These are phyloP conservation scores for Phytophthora rubi DNA, from an alignment of 352 stramenopile genomes.

Conservation along the genomic window DNA sequence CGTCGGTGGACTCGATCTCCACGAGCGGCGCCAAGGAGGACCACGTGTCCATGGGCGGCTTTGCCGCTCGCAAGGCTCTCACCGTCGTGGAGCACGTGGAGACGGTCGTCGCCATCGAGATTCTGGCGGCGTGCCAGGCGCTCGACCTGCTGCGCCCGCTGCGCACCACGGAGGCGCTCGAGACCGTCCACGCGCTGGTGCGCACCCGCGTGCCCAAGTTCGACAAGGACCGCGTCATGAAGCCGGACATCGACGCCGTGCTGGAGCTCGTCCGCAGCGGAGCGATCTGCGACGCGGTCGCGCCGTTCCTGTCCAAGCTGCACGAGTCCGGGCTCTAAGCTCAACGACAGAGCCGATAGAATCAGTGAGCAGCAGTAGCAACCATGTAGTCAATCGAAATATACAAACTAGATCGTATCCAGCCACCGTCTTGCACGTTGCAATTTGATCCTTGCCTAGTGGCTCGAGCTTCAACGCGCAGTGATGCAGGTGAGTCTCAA, in stretches of 20 bases:
- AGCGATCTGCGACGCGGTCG: constrained; percentile 62
- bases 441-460: too few species aligned
- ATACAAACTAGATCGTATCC: background rate
- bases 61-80: constrained; percentile 80
- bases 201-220: constrained; percentile 62
- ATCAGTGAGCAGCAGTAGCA: background rate
- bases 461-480: background rate
- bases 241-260: constrained; percentile 86
- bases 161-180: constrained; percentile 77
- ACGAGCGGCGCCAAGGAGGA: constrained; percentile 90
- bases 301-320: constrained; percentile 64
- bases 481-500: background rate
- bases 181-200: constrained; percentile 84
- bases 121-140: constrained; percentile 88
- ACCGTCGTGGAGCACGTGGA: constrained; percentile 90
- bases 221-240: constrained; percentile 90
- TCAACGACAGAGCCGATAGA: background rate
- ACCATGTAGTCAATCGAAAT: background rate
- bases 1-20: constrained; percentile 90
- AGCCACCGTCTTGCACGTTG: too few species aligned
- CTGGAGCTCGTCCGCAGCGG: constrained; percentile 80
- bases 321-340: constrained; percentile 52
- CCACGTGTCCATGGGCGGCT: constrained; percentile 89
- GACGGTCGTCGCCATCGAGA: constrained; percentile 88
- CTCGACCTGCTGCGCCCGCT: constrained; percentile 73